These are phyloP conservation scores for Chlorella ohadii DNA, from an alignment of 139 green algal species.

Conservation along the genomic window DNA sequence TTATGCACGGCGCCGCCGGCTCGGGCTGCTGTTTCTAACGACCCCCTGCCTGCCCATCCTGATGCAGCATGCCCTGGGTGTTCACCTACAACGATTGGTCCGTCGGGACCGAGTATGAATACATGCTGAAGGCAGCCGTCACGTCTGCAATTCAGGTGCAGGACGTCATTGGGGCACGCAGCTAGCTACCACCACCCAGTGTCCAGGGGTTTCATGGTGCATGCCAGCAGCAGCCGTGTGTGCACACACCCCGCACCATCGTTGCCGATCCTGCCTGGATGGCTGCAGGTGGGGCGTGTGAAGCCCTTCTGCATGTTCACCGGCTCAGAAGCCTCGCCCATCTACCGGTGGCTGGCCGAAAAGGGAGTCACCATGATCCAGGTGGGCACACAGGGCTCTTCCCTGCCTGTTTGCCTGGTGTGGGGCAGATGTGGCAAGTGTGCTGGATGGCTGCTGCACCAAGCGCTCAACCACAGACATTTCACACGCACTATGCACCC, in stretches of 20 bases:
- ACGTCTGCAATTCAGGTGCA: neutral
- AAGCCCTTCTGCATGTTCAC: slow-evolving; percentile 32
- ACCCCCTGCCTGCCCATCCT: no score
- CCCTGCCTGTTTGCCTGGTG: no score
- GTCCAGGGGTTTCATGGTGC: no score
- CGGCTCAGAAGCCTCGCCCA: neutral
- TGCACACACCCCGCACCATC: no score
- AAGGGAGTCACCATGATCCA: slow-evolving; percentile 24
- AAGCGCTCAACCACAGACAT: no score
- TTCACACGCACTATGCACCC: no score
- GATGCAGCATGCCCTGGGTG: slow-evolving; percentile 18
- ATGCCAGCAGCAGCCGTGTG: no score
- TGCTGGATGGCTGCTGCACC: no score
- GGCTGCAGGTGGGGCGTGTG: slow-evolving; percentile 10
- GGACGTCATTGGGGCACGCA: neutral
- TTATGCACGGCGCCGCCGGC: neutral
- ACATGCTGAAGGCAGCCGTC: slow-evolving; percentile 21
- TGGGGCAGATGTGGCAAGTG: no score
- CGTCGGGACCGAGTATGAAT: slow-evolving; percentile 21
- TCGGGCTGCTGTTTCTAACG: no score
- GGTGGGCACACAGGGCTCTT: neutral
- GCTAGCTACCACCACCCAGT: no score
- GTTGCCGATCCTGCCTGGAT: no score
- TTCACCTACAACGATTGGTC: slow-evolving; percentile 38
- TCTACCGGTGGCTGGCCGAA: slow-evolving; percentile 3